Percentiles rank a stretch among this genome's conserved stretches.
Evolutionary conservation across 352 stramenopile genomes (phyloP).

Genomic region (Blastocystis sp.): DNA sequence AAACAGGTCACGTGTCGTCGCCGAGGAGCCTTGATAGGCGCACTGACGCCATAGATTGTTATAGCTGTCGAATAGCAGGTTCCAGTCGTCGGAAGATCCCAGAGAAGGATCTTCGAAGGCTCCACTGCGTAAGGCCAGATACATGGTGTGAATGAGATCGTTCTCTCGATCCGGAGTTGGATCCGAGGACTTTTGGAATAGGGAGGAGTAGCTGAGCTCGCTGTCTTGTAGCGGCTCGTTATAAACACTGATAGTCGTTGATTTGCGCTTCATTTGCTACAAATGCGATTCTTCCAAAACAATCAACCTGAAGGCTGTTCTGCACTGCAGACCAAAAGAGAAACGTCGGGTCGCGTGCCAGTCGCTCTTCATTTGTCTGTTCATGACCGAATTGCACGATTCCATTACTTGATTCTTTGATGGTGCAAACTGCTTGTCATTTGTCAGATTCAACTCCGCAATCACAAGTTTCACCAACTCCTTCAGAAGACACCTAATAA

Average conservation of each 20-base stretch:
- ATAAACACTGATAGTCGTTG: background rate
- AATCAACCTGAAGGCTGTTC: background rate
- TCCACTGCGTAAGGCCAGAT: background rate
- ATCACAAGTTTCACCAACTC: constrained; percentile 10
- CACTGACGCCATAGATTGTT: background rate
- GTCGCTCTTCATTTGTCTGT: background rate
- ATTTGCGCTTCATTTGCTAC: constrained; percentile 23
- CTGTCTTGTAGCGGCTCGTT: background rate
- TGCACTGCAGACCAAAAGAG: constrained; percentile 4
- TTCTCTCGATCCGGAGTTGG: background rate
- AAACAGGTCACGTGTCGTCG: background rate
- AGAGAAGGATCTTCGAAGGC: constrained; percentile 12
- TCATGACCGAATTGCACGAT: background rate
- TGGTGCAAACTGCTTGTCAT: background rate
- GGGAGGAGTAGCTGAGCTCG: background rate
- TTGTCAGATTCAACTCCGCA: background rate
- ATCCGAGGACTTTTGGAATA: constrained; percentile 28
- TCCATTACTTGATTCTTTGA: background rate
- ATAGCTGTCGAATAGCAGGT: constrained; percentile 2
- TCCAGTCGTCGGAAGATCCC: background rate
- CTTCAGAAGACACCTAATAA: background rate
- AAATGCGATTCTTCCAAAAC: background rate
- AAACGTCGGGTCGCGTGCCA: background rate
- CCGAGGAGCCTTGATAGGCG: background rate
- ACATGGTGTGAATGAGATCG: constrained; percentile 9